These are phyloP conservation scores for Magnaporthiopsis rhizophila DNA, from an alignment of 2,329 filamentous ascomycete genomes.

Conservation along the genomic window DNA sequence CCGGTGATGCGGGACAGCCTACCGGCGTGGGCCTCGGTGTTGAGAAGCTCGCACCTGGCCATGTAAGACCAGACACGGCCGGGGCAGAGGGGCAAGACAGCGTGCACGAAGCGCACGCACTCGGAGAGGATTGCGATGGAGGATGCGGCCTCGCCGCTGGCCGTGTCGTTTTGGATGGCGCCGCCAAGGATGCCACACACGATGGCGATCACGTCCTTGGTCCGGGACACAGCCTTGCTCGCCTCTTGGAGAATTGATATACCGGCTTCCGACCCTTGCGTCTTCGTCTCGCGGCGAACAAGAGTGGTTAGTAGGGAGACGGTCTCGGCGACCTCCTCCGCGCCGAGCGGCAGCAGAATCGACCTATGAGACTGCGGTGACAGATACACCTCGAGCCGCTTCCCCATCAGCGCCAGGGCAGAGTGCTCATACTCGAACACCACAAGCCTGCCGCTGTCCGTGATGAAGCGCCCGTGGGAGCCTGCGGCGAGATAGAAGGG, in stretches of 20 bases:
- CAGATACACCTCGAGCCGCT: slow-evolving; percentile 61
- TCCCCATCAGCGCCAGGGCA: slow-evolving; percentile 69
- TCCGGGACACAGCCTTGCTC: slow-evolving; percentile 45
- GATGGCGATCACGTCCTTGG: slow-evolving; percentile 70
- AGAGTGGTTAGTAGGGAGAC: slow-evolving; percentile 67
- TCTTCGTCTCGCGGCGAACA: slow-evolving; percentile 42
- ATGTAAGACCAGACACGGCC: slow-evolving; percentile 87
- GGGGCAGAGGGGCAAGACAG: slow-evolving; percentile 65
- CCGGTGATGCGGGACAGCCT: slow-evolving; percentile 72
- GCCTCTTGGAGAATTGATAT: slow-evolving; percentile 49
- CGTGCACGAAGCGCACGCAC: slow-evolving; percentile 73
- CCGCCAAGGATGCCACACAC: slow-evolving; percentile 80
- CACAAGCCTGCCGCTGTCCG: slow-evolving; percentile 67
- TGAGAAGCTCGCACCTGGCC: slow-evolving; percentile 70
- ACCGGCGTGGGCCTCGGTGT: slow-evolving; percentile 66
- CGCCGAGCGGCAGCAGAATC: slow-evolving; percentile 44
- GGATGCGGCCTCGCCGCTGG: slow-evolving; percentile 52
- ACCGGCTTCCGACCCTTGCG: slow-evolving; percentile 22
- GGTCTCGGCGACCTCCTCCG: slow-evolving; percentile 62
- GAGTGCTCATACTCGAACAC: slow-evolving; percentile 75
- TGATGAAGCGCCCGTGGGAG: slow-evolving; percentile 66
- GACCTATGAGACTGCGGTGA: slow-evolving; percentile 45
- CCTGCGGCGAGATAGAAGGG: slow-evolving; percentile 55
- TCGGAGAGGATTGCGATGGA: slow-evolving; percentile 55
- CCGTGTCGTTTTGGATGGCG: slow-evolving; percentile 49